Base-by-base conservation (phyloP, 164 flowering plant genomes). In the Aristolochia contorta region DNA sequence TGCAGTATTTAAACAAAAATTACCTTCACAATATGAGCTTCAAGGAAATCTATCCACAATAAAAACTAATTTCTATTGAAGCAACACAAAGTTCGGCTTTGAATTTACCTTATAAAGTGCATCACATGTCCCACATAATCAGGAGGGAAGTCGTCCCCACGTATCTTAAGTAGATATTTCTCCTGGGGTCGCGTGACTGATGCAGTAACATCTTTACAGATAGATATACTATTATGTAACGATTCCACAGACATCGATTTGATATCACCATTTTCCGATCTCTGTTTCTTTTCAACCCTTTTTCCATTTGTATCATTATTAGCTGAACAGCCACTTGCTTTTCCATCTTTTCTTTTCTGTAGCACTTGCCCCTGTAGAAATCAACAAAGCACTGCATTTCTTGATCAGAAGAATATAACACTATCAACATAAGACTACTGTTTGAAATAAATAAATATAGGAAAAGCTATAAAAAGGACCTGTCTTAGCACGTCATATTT, bases 141-240 rank as follows among this genome's bases (percentile, higher is more conserved):
- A n/a, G n/a, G n/a, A n/a, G n/a, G n/a, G n/a, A n/a, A n/a, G 30
- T 88, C 87, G 62, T 82, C 62, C 16, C 84, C 91, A 55, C 67
- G 82, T 22, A 86, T 75, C 59, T 51, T 69, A 12, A 67, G 71
- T 61, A 86, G 55, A 51, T 67, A 72, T 43, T 60, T 63, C 23
- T 91, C 84, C 62, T 61, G 61, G 32, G 97, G 97, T 75, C 86
- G 66, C 54, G 63, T 71, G 50, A 76, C 56, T n/a, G 68, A 75
- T 20, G 30, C 65, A 48, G n/a, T 62, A 21, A n/a, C 2, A 22
- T 65, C 66, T 45, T 53, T 54, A 2, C 69, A 58, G 56, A 59
- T 24, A 37, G 56, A 33, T 24, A 9, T 3, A 8, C 25, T 12
- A 46, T 64, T 55, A 25, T 22, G 13, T 52, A 21, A 14, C 55